phyloP scores from a whole-genome alignment of 768 basidiomycete species.

The Russula abietina region DNA sequence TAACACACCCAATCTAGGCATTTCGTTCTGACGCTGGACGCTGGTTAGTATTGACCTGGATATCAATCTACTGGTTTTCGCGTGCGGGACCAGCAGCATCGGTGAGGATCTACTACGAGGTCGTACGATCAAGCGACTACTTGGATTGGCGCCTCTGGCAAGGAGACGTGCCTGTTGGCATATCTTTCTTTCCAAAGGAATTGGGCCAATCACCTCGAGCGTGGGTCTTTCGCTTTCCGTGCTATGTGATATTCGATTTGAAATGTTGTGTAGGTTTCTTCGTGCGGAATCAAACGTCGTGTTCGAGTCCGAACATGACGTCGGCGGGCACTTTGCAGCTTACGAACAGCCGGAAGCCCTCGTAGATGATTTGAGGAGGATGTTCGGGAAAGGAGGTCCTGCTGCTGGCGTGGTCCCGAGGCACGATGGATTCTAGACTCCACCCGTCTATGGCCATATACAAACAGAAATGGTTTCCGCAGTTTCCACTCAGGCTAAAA shows the following conservation, averaged over 20 bases:
- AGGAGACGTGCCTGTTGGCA: slow-evolving; percentile 40
- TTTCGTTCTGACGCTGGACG: neutral
- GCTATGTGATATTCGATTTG: neutral
- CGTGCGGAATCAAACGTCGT: slow-evolving; percentile 36
- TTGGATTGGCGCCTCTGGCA: slow-evolving; percentile 5
- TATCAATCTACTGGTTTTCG: slow-evolving; percentile 37
- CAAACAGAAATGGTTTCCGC: neutral
- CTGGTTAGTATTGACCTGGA: slow-evolving; percentile 33
- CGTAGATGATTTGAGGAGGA: slow-evolving; percentile 45
- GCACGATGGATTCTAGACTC: neutral
- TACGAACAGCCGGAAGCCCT: slow-evolving; percentile 45
- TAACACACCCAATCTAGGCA: neutral
- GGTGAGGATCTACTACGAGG: slow-evolving; percentile 33
- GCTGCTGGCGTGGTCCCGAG: slow-evolving; percentile 44
- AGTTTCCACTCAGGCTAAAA: neutral
- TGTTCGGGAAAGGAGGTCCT: slow-evolving; percentile 50
- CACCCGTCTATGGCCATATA: neutral
- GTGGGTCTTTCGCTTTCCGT: slow-evolving; percentile 30
- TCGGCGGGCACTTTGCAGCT: slow-evolving; percentile 57
- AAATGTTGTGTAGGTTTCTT: slow-evolving; percentile 11
- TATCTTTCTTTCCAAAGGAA: slow-evolving; percentile 51
- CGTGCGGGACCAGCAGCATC: slow-evolving; percentile 32
- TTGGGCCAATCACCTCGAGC: slow-evolving; percentile 33
- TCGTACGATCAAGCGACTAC: neutral
- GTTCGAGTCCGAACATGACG: slow-evolving; percentile 43